Percentiles rank a stretch among this genome's conserved stretches.
Evolutionary conservation across 1,284 basidiomycete species (phyloP).

Genomic region (Malassezia arunalokei): DNA sequence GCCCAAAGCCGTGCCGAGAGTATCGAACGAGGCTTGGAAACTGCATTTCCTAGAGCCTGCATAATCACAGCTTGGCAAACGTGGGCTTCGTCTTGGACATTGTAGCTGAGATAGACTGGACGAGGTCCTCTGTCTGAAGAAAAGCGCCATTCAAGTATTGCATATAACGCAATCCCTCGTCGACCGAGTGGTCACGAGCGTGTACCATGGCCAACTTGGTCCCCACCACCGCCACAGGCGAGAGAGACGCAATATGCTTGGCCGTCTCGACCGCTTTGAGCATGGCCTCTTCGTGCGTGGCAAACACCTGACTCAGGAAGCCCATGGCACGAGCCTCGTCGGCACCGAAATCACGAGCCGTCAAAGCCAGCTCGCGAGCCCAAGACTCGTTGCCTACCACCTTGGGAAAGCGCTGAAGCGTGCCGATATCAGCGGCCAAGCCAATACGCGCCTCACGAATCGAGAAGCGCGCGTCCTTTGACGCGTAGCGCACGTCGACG

Average conservation of each 20-base stretch:
- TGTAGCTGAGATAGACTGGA: conserved; percentile 48
- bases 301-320: conserved; percentile 62
- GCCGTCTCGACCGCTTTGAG: conserved; percentile 58
- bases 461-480: conserved; percentile 57
- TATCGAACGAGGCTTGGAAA: conserved; percentile 9
- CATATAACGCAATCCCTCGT: conserved; percentile 67
- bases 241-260: conserved; percentile 60
- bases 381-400: conserved; percentile 66
- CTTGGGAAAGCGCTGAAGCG: conserved; percentile 72
- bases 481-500: conserved; percentile 68
- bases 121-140: conserved; percentile 58
- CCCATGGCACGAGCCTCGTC: conserved; percentile 63
- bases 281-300: conserved; percentile 54
- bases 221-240: conserved; percentile 65
- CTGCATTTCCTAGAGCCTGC: not conserved
- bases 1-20: not conserved
- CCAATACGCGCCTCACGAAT: conserved; percentile 86
- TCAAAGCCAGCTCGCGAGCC: conserved; percentile 68
- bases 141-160: conserved; percentile 63
- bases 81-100: conserved; percentile 47
- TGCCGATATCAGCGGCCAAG: conserved; percentile 78
- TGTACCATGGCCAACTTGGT: conserved; percentile 69
- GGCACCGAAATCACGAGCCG: conserved; percentile 61
- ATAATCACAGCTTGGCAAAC: conserved; percentile 37
- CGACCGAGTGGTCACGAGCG: conserved; percentile 64